Evolutionary conservation across 164 flowering plant species (phyloP).

Genomic region (Liriodendron chinense): DNA sequence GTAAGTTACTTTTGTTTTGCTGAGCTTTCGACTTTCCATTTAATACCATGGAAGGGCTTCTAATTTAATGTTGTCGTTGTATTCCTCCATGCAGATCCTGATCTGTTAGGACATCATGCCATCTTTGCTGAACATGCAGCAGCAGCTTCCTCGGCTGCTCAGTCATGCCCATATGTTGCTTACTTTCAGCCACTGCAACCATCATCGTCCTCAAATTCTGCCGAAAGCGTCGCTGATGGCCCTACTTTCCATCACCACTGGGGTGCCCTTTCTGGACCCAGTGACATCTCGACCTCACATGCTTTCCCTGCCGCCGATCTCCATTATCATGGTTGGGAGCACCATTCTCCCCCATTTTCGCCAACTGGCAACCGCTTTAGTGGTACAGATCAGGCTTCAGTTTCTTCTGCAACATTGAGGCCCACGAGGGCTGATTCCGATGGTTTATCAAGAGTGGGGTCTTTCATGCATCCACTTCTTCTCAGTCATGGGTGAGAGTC

Average conservation of each 20-base stretch:
- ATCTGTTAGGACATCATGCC: slow-evolving; percentile 66
- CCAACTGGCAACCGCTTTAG: slow-evolving; percentile 31
- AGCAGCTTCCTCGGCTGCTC: slow-evolving; percentile 55
- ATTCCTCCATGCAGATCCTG: slow-evolving; percentile 59
- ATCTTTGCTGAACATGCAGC: slow-evolving; percentile 66
- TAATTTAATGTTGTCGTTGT: background rate
- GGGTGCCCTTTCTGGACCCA: slow-evolving; percentile 52
- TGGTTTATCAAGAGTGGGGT: slow-evolving; percentile 44
- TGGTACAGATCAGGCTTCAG: slow-evolving; percentile 31
- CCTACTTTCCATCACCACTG: slow-evolving; percentile 58
- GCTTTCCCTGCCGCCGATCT: slow-evolving; percentile 42
- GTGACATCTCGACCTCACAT: slow-evolving; percentile 47
- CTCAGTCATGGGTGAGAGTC: slow-evolving; percentile 58
- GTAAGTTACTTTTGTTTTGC: slow-evolving; percentile 28
- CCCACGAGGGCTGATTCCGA: slow-evolving; percentile 48
- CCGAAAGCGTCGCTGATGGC: slow-evolving; percentile 59
- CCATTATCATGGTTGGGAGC: slow-evolving; percentile 64
- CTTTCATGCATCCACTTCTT: slow-evolving; percentile 56
- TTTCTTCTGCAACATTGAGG: slow-evolving; percentile 38
- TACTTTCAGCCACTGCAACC: slow-evolving; percentile 73
- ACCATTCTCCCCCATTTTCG: slow-evolving; percentile 51
- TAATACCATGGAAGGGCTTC: background rate
- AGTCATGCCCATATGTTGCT: slow-evolving; percentile 78
- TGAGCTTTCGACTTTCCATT: background rate
- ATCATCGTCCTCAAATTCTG: slow-evolving; percentile 64